phyloP scores from a whole-genome alignment of 2,329 filamentous ascomycete species.

The Penicillium brasilianum region DNA sequence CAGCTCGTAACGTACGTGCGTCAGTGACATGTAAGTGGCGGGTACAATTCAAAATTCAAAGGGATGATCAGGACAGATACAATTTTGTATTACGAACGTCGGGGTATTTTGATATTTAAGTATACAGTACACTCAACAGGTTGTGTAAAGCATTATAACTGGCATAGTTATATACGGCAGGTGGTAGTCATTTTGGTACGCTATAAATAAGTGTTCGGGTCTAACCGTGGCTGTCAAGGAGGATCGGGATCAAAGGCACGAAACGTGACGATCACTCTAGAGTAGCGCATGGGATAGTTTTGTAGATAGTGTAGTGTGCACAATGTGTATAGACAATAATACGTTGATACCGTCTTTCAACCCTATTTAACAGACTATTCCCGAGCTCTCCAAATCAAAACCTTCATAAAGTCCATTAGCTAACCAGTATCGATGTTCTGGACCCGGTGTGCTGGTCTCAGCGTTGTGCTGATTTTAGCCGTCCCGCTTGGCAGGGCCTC shows the following conservation, averaged over 20 bases:
- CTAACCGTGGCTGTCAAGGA: conserved; percentile 1
- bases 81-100: neutral
- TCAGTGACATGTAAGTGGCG: conserved; percentile 6
- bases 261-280: neutral
- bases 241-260: neutral
- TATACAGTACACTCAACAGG: neutral
- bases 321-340: neutral
- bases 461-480: conserved; percentile 6
- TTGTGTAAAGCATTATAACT: neutral
- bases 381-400: neutral
- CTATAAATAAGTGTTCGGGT: conserved; percentile 13
- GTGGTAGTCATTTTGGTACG: neutral
- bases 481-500: conserved; percentile 5
- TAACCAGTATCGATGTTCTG: neutral
- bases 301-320: too few relatives aligned
- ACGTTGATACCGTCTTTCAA: neutral
- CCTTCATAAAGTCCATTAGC: too few relatives aligned
- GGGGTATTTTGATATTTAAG: neutral
- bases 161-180: neutral
- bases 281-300: neutral
- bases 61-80: neutral
- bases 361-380: neutral
- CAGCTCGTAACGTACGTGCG: neutral
- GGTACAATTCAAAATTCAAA: neutral
- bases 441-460: neutral